Percentiles rank a stretch among this genome's conserved stretches.
These are phyloP conservation scores for Metarhizium brunneum DNA, from an alignment of 2,329 filamentous ascomycete species.

Conservation along the genomic window DNA sequence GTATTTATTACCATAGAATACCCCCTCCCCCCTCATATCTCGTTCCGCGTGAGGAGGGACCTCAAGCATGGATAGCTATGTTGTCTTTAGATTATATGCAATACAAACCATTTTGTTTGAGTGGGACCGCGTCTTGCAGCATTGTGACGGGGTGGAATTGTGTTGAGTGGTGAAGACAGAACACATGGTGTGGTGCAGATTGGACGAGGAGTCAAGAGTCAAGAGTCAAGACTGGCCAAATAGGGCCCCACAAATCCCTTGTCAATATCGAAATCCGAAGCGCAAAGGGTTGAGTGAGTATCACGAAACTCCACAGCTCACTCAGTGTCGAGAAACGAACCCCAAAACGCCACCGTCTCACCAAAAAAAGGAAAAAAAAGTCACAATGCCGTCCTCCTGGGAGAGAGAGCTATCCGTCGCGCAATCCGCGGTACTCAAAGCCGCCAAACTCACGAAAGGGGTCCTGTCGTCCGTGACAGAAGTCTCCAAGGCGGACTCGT, in stretches of 20 bases:
- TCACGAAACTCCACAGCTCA: too few species aligned
- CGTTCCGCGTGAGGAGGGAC: neutral
- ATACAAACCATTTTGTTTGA: neutral
- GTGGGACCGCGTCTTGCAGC: too few species aligned
- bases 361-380: neutral
- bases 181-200: too few species aligned
- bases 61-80: neutral
- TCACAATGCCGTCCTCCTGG: constrained; percentile 9
- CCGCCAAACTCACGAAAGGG: constrained; percentile 46
- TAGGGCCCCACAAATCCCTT: too few species aligned
- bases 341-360: too few species aligned
- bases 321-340: too few species aligned
- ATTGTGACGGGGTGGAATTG: too few species aligned
- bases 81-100: neutral
- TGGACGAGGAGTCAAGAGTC: too few species aligned
- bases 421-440: constrained; percentile 41
- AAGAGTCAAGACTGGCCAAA: too few species aligned
- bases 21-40: neutral
- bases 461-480: constrained; percentile 33
- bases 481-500: constrained; percentile 47
- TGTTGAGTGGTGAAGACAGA: too few species aligned
- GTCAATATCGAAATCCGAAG: too few species aligned
- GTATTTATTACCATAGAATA: neutral
- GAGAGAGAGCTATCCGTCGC: constrained; percentile 22
- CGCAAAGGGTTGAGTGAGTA: neutral